Conservation (phyloP, 2,329 filamentous ascomycete genomes). For the Bipolaris cookei region DNA sequence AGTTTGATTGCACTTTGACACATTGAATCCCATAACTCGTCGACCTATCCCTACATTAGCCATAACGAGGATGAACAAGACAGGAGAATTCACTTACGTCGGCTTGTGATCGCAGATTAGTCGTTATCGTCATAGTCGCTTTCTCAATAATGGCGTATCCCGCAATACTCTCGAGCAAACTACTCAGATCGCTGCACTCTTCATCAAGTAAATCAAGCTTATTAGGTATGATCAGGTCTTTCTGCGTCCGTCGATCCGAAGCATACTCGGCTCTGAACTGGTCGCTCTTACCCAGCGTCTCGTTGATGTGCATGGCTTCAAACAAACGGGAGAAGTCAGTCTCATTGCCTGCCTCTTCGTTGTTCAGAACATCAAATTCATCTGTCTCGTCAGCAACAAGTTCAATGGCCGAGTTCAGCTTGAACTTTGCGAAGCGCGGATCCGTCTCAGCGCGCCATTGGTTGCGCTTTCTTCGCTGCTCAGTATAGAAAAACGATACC, state of each 20-base stretch:
- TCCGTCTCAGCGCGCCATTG: constrained; percentile 81
- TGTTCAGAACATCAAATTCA: constrained; percentile 93
- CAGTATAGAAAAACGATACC: constrained; percentile 95
- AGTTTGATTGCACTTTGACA: constrained; percentile 84
- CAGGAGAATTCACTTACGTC: constrained; percentile 66
- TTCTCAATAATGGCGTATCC: constrained; percentile 97
- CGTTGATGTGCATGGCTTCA: constrained; percentile 94
- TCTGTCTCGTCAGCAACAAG: constrained; percentile 93
- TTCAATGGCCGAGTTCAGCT: constrained; percentile 93
- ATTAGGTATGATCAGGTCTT: constrained; percentile 82
- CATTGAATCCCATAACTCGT: constrained; percentile 98
- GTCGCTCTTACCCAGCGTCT: constrained; percentile 89
- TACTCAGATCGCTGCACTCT: constrained; percentile 85
- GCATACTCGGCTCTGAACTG: constrained; percentile 91
- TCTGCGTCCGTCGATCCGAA: constrained; percentile 87
- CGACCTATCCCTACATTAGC: constrained; percentile 64
- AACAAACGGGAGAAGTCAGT: constrained; percentile 95
- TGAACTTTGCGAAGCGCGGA: constrained; percentile 79
- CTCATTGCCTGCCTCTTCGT: constrained; percentile 79
- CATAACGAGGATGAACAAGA: neutral
- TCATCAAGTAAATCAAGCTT: constrained; percentile 80
- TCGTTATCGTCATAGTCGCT: constrained; percentile 85
- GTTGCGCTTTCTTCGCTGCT: constrained; percentile 81
- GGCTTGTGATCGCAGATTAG: constrained; percentile 77
- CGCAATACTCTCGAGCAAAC: constrained; percentile 87